These are phyloP conservation scores for Casuarina cunninghamiana DNA, from an alignment of 306 rosid species.

Conservation along the genomic window DNA sequence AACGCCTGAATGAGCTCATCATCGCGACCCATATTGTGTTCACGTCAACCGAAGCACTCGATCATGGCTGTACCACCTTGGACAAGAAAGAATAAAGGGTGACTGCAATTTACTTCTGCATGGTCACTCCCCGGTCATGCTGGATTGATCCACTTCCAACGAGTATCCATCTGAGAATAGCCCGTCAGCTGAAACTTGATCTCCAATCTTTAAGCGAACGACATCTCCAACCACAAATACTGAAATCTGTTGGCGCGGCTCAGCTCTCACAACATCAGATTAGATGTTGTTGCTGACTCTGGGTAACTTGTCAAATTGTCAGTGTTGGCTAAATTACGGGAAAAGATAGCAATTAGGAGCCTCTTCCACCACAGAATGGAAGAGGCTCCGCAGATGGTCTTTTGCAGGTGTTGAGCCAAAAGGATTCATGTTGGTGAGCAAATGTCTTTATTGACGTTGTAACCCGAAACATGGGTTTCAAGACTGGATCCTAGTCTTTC, in stretches of 20 bases:
- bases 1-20: slow-evolving; percentile 24
- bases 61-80: slow-evolving; percentile 29
- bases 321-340: neutral
- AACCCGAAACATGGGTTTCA: slow-evolving; percentile 9
- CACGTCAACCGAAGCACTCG: slow-evolving; percentile 32
- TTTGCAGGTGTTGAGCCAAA: slow-evolving; percentile 20
- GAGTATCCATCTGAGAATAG: slow-evolving; percentile 27
- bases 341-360: neutral
- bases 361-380: slow-evolving; percentile 29
- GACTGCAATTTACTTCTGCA: slow-evolving; percentile 11
- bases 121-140: slow-evolving; percentile 35
- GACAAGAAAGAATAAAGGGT: slow-evolving; percentile 35
- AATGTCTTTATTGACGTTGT: slow-evolving; percentile 4
- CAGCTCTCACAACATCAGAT: no score
- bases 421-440: neutral
- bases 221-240: no score
- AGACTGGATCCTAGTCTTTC: slow-evolving; percentile 31
- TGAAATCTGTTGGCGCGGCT: no score
- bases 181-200: slow-evolving; percentile 36
- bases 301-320: no score
- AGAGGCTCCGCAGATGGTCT: slow-evolving; percentile 22
- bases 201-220: slow-evolving; percentile 25
- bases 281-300: no score
- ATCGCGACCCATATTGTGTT: slow-evolving; percentile 31
- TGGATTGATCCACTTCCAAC: slow-evolving; percentile 12